phyloP scores from a whole-genome alignment of 1,284 basidiomycete genomes.

The Porogramme epimiltina region DNA sequence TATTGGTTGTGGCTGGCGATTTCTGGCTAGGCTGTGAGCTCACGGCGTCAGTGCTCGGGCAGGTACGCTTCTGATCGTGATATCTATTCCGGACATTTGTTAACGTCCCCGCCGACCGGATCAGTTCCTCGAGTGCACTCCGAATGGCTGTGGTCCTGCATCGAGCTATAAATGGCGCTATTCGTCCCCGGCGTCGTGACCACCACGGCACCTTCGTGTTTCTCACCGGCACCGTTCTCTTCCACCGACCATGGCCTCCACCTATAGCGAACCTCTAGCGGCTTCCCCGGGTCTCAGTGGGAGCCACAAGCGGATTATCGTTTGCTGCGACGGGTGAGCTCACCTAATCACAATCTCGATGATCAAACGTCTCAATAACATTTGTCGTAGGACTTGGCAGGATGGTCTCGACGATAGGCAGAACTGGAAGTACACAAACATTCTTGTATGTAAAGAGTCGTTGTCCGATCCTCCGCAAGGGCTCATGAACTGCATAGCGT shows the following conservation, averaged over 20 bases:
- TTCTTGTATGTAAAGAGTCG: slow-evolving; percentile 45
- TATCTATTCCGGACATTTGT: not conserved
- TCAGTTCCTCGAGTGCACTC: too few species aligned
- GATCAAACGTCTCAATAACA: not conserved
- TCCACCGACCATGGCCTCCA: too few species aligned
- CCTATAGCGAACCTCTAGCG: too few species aligned
- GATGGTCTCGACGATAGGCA: slow-evolving; percentile 48
- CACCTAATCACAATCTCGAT: not conserved
- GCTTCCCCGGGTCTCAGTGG: not conserved
- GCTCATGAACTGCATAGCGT: slow-evolving; percentile 31
- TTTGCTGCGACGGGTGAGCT: slow-evolving; percentile 72
- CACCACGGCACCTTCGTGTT: too few species aligned
- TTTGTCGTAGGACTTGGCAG: slow-evolving; percentile 39
- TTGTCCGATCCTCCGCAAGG: too few species aligned
- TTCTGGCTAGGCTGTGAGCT: too few species aligned
- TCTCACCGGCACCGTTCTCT: too few species aligned
- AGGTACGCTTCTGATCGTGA: slow-evolving; percentile 1
- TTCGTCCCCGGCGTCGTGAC: too few species aligned
- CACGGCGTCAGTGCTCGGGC: too few species aligned
- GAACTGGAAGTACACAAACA: slow-evolving; percentile 62
- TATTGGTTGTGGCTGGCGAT: too few species aligned
- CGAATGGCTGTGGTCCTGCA: too few species aligned
- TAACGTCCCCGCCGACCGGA: not conserved
- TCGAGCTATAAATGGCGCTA: too few species aligned
- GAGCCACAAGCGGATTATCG: slow-evolving; percentile 55